phyloP scores from a whole-genome alignment of 345 rosid genomes.

The Cardamine occulta region DNA sequence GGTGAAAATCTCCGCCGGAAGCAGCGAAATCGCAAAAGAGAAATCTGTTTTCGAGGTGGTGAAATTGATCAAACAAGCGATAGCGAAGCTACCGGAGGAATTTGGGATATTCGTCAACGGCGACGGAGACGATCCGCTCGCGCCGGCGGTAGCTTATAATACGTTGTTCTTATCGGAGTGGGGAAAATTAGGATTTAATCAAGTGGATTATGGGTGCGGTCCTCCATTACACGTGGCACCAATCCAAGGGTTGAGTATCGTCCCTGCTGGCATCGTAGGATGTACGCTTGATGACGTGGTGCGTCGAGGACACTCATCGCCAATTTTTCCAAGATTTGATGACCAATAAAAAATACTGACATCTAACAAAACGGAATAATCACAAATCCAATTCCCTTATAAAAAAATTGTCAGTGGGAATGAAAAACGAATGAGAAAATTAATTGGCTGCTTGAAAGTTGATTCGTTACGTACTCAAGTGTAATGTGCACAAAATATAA shows the following conservation, averaged over 20 bases:
- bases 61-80: conserved; percentile 55
- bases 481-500: not conserved
- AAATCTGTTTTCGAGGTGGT: conserved; percentile 49
- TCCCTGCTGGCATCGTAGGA: conserved; percentile 66
- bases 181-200: conserved; percentile 68
- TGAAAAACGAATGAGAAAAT: conserved; percentile 19
- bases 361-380: not conserved
- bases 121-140: conserved; percentile 60
- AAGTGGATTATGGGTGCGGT: conserved; percentile 69
- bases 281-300: conserved; percentile 75
- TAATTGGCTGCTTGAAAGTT: conserved; percentile 32
- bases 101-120: conserved; percentile 51
- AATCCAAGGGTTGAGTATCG: conserved; percentile 57
- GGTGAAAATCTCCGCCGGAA: conserved; percentile 50
- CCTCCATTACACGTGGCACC: conserved; percentile 58
- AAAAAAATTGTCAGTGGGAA: not conserved
- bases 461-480: conserved; percentile 2
- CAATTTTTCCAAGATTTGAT: conserved; percentile 48
- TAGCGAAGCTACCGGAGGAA: conserved; percentile 49
- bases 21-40: conserved; percentile 35
- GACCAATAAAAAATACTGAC: conserved; percentile 33
- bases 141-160: conserved; percentile 53
- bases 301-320: conserved; percentile 56
- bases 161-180: conserved; percentile 68
- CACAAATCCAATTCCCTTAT: not conserved